These are phyloP conservation scores for Tetrahymena malaccensis DNA, from an alignment of 73 alveolate species.

Conservation along the genomic window DNA sequence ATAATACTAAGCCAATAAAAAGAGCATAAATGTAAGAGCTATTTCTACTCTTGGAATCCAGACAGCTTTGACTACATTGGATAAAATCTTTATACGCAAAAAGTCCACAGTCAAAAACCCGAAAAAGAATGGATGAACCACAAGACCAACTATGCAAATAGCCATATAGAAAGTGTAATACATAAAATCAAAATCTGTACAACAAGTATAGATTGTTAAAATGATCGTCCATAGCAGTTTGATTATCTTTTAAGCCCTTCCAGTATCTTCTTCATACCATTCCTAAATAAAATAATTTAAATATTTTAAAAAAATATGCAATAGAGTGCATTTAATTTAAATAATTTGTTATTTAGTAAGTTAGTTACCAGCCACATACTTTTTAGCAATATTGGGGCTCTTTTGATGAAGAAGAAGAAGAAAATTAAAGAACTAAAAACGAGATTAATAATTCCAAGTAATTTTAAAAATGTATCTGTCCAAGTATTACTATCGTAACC, in stretches of 20 bases:
- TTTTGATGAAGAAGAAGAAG: constrained; percentile 37
- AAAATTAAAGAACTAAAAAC: constrained; percentile 39
- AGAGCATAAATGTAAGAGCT: constrained; percentile 77
- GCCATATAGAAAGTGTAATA: constrained; percentile 69
- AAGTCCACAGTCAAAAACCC: constrained; percentile 82
- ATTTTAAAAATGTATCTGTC: not conserved
- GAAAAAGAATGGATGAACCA: constrained; percentile 75
- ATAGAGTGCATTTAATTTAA: too few species aligned
- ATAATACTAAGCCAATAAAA: constrained; percentile 74
- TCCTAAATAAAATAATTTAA: too few species aligned
- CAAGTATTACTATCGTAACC: not conserved
- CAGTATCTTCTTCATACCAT: not conserved
- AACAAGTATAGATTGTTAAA: not conserved
- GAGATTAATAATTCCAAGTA: constrained; percentile 21
- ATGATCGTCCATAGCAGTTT: not conserved
- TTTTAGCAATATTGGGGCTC: constrained; percentile 44
- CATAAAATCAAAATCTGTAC: constrained; percentile 45
- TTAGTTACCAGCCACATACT: constrained; percentile 12
- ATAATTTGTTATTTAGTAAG: too few species aligned
- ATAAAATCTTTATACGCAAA: constrained; percentile 61
- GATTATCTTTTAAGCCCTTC: not conserved
- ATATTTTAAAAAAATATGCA: too few species aligned
- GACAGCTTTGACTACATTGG: constrained; percentile 85
- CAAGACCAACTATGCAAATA: constrained; percentile 77
- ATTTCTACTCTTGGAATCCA: constrained; percentile 81